These are phyloP conservation scores for Rhizopus stolonifer DNA, from an alignment of 371 early-diverging fungal genomes.

Conservation along the genomic window DNA sequence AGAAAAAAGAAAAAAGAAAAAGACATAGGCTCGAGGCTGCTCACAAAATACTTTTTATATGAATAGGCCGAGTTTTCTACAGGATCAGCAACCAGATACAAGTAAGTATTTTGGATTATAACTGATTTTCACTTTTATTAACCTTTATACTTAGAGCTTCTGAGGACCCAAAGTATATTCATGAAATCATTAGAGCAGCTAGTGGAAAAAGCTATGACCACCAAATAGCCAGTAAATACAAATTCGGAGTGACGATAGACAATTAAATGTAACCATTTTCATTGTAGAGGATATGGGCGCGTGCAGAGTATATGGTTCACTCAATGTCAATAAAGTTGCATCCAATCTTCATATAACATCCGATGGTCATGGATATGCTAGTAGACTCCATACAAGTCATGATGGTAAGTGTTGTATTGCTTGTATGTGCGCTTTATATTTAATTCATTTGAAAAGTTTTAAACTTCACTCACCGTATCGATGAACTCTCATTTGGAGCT, in stretches of 20 bases:
- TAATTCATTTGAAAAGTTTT: slow-evolving; percentile 49
- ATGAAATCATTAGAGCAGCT: slow-evolving; percentile 46
- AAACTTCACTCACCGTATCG: slow-evolving; percentile 93
- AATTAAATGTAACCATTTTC: background rate
- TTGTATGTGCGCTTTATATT: background rate
- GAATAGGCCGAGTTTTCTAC: slow-evolving; percentile 51
- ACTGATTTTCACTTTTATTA: background rate
- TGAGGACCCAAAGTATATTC: slow-evolving; percentile 35
- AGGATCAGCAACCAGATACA: slow-evolving; percentile 35
- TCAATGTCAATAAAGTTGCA: slow-evolving; percentile 76
- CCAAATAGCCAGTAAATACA: slow-evolving; percentile 30
- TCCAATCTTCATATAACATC: slow-evolving; percentile 93
- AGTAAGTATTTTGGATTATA: slow-evolving; percentile 19
- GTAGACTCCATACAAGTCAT: slow-evolving; percentile 61
- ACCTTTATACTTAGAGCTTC: slow-evolving; percentile 13
- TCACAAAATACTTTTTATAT: too few relatives aligned
- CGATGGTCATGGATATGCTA: slow-evolving; percentile 82
- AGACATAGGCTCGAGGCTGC: too few relatives aligned
- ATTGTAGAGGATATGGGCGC: slow-evolving; percentile 52
- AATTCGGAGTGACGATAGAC: background rate
- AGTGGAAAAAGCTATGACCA: slow-evolving; percentile 39
- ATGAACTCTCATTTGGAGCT: slow-evolving; percentile 86
- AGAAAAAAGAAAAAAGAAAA: too few relatives aligned
- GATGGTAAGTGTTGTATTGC: slow-evolving; percentile 46
- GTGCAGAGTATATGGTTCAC: slow-evolving; percentile 77